Conservation (phyloP, 2,329 filamentous ascomycete genomes). For the Sarocladiaceae sp. region DNA sequence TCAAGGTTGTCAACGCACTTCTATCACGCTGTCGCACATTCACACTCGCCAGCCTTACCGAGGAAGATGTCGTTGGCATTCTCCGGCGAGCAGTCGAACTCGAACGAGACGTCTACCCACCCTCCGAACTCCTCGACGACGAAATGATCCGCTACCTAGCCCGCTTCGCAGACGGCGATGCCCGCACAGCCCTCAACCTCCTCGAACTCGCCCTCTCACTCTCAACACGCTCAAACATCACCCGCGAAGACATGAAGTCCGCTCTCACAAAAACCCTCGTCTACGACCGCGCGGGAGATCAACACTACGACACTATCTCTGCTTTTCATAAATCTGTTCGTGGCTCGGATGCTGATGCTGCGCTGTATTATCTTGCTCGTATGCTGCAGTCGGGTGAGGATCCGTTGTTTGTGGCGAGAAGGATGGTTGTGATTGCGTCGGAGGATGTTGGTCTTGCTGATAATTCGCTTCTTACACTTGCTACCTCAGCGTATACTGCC, state of each 20-base stretch:
- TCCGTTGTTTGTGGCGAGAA: slow-evolving; percentile 83
- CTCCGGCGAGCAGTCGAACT: slow-evolving; percentile 67
- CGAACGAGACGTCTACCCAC: slow-evolving; percentile 43
- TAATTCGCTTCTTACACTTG: slow-evolving; percentile 75
- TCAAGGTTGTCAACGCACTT: slow-evolving; percentile 84
- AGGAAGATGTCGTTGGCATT: slow-evolving; percentile 69
- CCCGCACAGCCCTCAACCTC: slow-evolving; percentile 86
- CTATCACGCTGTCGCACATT: slow-evolving; percentile 89
- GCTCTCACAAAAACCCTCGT: slow-evolving; percentile 88
- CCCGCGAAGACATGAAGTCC: slow-evolving; percentile 72
- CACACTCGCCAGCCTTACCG: slow-evolving; percentile 70
- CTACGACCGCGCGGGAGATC: slow-evolving; percentile 91
- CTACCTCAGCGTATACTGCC: slow-evolving; percentile 80
- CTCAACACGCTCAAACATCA: slow-evolving; percentile 53
- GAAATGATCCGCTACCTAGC: slow-evolving; percentile 79
- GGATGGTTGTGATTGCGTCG: slow-evolving; percentile 90
- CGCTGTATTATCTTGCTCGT: slow-evolving; percentile 89
- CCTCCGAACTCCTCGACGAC: slow-evolving; percentile 63
- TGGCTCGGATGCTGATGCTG: slow-evolving; percentile 79
- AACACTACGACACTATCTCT: slow-evolving; percentile 96
- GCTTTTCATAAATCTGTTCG: slow-evolving; percentile 96
- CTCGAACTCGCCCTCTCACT: slow-evolving; percentile 85
- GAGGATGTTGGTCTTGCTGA: slow-evolving; percentile 93
- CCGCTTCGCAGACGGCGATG: slow-evolving; percentile 86
- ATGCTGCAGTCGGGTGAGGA: slow-evolving; percentile 97